phyloP scores from a whole-genome alignment of 2,329 filamentous ascomycete genomes.

The Curvularia eragrostidis region DNA sequence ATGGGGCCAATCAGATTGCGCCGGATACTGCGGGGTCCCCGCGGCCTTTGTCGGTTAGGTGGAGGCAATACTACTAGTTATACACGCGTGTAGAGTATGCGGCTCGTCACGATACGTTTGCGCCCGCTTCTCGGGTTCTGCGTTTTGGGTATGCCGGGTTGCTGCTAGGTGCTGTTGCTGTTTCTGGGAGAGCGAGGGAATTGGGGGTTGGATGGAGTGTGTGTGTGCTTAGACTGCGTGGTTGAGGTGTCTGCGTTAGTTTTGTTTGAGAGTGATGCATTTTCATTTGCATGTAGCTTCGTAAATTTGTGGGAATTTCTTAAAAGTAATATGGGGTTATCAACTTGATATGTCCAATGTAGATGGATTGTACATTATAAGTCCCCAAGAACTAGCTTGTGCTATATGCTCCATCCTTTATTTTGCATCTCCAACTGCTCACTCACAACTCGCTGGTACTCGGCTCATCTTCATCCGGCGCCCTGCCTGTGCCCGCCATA shows the following conservation, averaged over 20 bases:
- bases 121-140: no score
- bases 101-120: no score
- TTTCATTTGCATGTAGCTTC: background rate
- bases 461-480: slow-evolving; percentile 29
- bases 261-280: background rate
- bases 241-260: no score
- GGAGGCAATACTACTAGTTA: no score
- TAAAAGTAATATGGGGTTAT: no score
- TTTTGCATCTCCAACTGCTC: background rate
- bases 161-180: no score
- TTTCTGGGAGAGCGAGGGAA: no score
- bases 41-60: no score
- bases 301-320: background rate
- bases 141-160: no score
- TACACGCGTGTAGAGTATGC: slow-evolving; percentile 26
- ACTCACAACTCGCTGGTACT: slow-evolving; percentile 2
- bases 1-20: slow-evolving; percentile 16
- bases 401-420: background rate
- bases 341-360: background rate
- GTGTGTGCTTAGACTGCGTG: no score
- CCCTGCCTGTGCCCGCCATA: slow-evolving; percentile 29
- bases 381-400: no score
- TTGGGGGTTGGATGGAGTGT: no score
- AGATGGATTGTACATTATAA: background rate
- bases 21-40: slow-evolving; percentile 20